These are phyloP conservation scores for Curvularia spicifera DNA, from an alignment of 2,329 filamentous ascomycete genomes.

Conservation along the genomic window DNA sequence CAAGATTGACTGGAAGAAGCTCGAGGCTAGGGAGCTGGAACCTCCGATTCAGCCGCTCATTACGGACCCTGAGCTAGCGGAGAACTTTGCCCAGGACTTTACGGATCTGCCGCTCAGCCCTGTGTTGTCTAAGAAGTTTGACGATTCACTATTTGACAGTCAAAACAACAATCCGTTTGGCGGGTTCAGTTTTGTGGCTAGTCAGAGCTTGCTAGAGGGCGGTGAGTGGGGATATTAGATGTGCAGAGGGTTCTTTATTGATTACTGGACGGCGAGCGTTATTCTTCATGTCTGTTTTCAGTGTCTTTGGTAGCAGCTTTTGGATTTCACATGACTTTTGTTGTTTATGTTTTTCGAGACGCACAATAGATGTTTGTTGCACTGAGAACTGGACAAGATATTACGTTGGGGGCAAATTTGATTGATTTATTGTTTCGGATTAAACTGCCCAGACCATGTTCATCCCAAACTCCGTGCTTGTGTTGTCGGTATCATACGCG, in stretches of 20 bases:
- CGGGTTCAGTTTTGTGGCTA: slow-evolving; percentile 62
- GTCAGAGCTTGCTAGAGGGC: slow-evolving; percentile 56
- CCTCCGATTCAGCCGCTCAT: slow-evolving; percentile 93
- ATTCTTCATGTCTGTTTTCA: slow-evolving; percentile 1
- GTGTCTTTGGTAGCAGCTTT: not conserved
- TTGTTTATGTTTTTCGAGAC: not conserved
- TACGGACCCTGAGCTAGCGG: slow-evolving; percentile 91
- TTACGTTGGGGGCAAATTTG: slow-evolving; percentile 1
- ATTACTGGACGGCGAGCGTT: not conserved
- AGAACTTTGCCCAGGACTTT: slow-evolving; percentile 96
- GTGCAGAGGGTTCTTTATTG: not conserved
- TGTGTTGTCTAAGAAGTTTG: slow-evolving; percentile 51
- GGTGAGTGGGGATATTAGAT: slow-evolving; percentile 43
- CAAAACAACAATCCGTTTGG: slow-evolving; percentile 59
- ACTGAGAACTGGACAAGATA: not conserved
- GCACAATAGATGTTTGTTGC: not conserved
- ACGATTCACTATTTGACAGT: slow-evolving; percentile 33
- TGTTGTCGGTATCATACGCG: slow-evolving; percentile 13
- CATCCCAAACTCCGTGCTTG: slow-evolving; percentile 15
- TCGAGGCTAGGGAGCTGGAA: slow-evolving; percentile 80
- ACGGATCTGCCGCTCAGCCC: slow-evolving; percentile 84
- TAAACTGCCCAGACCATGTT: slow-evolving; percentile 3
- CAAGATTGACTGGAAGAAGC: slow-evolving; percentile 91
- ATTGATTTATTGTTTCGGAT: slow-evolving; percentile 2
- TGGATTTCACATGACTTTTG: not conserved